Conservation (phyloP, 441 rosid genomes). For the Euphorbia schlechtendalii region DNA sequence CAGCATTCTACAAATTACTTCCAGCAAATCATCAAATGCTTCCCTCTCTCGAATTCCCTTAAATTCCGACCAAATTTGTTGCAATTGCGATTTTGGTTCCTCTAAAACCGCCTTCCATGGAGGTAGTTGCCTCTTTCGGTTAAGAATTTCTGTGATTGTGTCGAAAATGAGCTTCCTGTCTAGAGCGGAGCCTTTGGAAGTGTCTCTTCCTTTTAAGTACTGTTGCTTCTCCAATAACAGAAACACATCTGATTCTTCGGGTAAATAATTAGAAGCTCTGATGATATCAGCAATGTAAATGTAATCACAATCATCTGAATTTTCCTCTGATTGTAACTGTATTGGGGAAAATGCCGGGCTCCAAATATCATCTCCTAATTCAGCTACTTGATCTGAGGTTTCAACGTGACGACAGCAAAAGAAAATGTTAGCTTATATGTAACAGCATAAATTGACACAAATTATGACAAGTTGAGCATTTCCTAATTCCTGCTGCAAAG, state of each 20-base stretch:
- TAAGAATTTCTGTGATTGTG: conserved; percentile 51
- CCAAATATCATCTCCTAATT: conserved; percentile 38
- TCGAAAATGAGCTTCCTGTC: conserved; percentile 68
- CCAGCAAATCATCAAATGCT: conserved; percentile 41
- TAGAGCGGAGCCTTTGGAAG: conserved; percentile 42
- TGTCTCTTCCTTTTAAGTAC: conserved; percentile 45
- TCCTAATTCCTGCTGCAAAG: neutral
- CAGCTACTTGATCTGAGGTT: conserved; percentile 37
- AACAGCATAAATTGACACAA: neutral
- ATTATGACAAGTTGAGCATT: conserved; percentile 2
- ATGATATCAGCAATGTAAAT: conserved; percentile 66
- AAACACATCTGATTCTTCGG: conserved; percentile 52
- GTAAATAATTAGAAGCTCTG: conserved; percentile 45
- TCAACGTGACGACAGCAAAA: conserved; percentile 1
- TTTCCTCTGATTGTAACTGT: conserved; percentile 36
- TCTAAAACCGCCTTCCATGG: conserved; percentile 40
- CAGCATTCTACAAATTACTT: conserved; percentile 56
- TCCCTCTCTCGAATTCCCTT: conserved; percentile 47
- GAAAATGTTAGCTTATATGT: neutral
- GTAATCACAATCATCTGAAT: conserved; percentile 42
- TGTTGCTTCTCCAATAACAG: conserved; percentile 65
- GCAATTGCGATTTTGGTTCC: conserved; percentile 26
- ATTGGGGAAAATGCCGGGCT: conserved; percentile 27
- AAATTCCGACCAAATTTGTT: conserved; percentile 64
- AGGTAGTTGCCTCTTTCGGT: conserved; percentile 40